Base-by-base conservation (phyloP, 2,329 filamentous ascomycete species). In the Calonectria pseudoturangicola region DNA sequence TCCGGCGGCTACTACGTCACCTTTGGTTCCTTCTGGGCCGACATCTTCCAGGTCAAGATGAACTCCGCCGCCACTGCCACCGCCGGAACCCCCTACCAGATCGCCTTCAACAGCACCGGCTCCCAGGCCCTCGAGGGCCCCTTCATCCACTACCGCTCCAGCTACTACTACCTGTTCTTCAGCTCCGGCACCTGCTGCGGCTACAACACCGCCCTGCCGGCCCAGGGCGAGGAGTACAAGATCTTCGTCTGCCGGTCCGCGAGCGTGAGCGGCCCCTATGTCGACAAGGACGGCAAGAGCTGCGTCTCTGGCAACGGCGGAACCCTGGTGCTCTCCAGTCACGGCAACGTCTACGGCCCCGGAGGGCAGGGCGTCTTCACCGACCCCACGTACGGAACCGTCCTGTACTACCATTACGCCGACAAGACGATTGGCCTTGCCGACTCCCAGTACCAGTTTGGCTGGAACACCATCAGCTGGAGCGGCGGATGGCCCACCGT, bases 21-120 rank as follows among this genome's bases (percentile, higher is more conserved):
- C 72, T 94, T 93, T 74, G 93, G 92, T 28, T 93, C 90, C 15
- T 94, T 93, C 87, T 95, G 92, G 92, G 82, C 84, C 8, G 89
- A 92, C 78, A 87, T 94, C 71, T 93, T 90, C 83, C 89, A 91
- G 79, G 89, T 90, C 1, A 79, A 85, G 43, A 87, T 93, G 81
- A 79, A 76, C 43, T 79, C 80, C 39, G 76, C 81, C 2, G 79
- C 81, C 9, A 83, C 80, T 15, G 81, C 79, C 27, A 77, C 78
- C 4, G 71, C 79, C 2, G 75, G 79, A 5, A 70, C 65, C 10
- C 72, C 80, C 1, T 79, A 86, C 70, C 87, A 91, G 65, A 82
- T 93, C 64, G 87, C 88, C 2, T 92, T 88, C 81, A 86, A 92
- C 66, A 69, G 63, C 73, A 83, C 82, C 1, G 88, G 87, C 2